Percentiles rank a stretch among this genome's conserved stretches.
Conservation (phyloP, 345 rosid genomes). For the Turritis glabra region DNA sequence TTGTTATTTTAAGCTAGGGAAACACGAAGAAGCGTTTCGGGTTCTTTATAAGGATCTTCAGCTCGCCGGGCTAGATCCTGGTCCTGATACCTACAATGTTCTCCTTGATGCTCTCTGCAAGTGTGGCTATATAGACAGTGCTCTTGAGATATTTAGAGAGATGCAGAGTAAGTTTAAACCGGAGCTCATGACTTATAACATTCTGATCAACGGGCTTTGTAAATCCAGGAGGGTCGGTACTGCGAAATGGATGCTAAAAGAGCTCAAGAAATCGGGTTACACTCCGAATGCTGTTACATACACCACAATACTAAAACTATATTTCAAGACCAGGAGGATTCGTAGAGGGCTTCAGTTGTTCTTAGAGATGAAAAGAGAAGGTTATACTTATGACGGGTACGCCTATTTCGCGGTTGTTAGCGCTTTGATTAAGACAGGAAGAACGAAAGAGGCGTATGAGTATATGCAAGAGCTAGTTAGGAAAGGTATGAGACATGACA, state of each 20-base stretch:
- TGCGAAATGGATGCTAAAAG: conserved; percentile 62
- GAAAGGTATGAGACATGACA: conserved; percentile 62
- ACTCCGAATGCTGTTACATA: conserved; percentile 69
- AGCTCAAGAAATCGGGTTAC: conserved; percentile 52
- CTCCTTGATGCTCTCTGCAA: conserved; percentile 82
- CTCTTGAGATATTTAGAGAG: conserved; percentile 60
- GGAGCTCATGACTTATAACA: conserved; percentile 61
- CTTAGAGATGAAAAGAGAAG: conserved; percentile 56
- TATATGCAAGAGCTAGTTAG: conserved; percentile 47
- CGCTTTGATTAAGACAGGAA: conserved; percentile 68
- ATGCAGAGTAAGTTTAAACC: conserved; percentile 57
- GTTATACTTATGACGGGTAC: conserved; percentile 78
- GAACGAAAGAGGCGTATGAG: conserved; percentile 47
- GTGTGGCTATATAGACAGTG: conserved; percentile 53
- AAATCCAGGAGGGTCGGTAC: conserved; percentile 50
- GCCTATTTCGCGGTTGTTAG: conserved; percentile 66
- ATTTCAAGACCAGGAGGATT: conserved; percentile 56
- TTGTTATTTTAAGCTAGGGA: conserved; percentile 66
- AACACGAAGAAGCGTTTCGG: conserved; percentile 60
- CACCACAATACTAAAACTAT: conserved; percentile 68
- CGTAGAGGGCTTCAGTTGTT: conserved; percentile 65
- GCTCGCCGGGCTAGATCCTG: conserved; percentile 38
- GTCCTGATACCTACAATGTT: conserved; percentile 61
- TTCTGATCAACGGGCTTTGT: conserved; percentile 75
- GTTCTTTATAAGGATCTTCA: conserved; percentile 52